phyloP scores from a whole-genome alignment of 495 filamentous ascomycete species.

The Penicillium daleae region DNA sequence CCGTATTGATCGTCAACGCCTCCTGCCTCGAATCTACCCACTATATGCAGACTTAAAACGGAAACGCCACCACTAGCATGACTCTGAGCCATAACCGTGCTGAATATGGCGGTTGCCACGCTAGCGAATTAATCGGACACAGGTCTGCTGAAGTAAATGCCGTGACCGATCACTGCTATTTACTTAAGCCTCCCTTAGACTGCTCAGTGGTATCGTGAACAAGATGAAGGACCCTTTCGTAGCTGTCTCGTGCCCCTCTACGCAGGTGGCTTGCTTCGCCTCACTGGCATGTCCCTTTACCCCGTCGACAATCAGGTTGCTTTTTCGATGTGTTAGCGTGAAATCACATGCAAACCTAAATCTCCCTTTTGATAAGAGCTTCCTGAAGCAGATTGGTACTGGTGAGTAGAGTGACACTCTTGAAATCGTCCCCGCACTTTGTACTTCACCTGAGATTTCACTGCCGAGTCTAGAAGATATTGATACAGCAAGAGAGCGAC shows the following conservation, averaged over 20 bases:
- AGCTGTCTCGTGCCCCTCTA: neutral
- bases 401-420: neutral
- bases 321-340: neutral
- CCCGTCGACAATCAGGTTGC: neutral
- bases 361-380: neutral
- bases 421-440: neutral
- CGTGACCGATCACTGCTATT: neutral
- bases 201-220: neutral
- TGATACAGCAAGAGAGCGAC: neutral
- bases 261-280: slow-evolving; percentile 1
- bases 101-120: neutral
- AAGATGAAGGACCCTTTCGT: neutral
- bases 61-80: neutral
- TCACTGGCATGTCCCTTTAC: neutral
- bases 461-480: no score
- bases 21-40: neutral
- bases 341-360: neutral
- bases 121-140: neutral
- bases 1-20: neutral
- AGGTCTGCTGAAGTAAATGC: neutral
- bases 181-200: neutral
- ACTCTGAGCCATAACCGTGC: neutral
- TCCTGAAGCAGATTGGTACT: no score
- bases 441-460: neutral
- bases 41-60: neutral